Conservation (phyloP, 495 filamentous ascomycete genomes). For the Astrothelium macrocarpum region DNA sequence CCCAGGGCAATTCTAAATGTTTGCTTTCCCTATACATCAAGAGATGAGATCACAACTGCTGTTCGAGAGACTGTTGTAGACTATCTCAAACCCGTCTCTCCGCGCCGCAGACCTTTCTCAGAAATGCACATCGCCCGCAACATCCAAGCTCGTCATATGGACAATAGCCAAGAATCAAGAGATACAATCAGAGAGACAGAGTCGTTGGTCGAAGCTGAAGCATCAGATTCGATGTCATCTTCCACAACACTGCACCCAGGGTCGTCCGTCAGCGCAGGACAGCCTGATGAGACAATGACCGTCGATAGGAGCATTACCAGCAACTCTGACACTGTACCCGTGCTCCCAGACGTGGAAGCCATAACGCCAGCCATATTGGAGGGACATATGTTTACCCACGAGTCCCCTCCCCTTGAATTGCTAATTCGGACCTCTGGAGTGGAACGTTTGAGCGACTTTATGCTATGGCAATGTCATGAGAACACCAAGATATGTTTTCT, state of each 20-base stretch:
- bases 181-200: constrained; percentile 15
- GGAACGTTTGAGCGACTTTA: constrained; percentile 85
- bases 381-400: constrained; percentile 73
- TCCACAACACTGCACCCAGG: constrained; percentile 44
- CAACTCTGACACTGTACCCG: constrained; percentile 13
- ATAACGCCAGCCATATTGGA: constrained; percentile 74
- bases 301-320: constrained; percentile 6
- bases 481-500: constrained; percentile 87
- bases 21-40: constrained; percentile 93
- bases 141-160: constrained; percentile 47
- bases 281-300: background rate
- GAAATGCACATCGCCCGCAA: constrained; percentile 78
- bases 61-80: constrained; percentile 77
- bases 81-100: constrained; percentile 55
- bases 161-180: background rate
- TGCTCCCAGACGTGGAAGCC: constrained; percentile 59
- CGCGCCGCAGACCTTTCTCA: constrained; percentile 58
- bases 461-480: constrained; percentile 96
- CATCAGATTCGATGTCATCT: constrained; percentile 39
- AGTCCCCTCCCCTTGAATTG: constrained; percentile 77
- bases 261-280: constrained; percentile 15
- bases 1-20: constrained; percentile 75
- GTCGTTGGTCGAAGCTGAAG: constrained; percentile 22
- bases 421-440: constrained; percentile 87
- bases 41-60: constrained; percentile 91